phyloP scores from a whole-genome alignment of 78 protist species.

The Diacronema lutheri region DNA sequence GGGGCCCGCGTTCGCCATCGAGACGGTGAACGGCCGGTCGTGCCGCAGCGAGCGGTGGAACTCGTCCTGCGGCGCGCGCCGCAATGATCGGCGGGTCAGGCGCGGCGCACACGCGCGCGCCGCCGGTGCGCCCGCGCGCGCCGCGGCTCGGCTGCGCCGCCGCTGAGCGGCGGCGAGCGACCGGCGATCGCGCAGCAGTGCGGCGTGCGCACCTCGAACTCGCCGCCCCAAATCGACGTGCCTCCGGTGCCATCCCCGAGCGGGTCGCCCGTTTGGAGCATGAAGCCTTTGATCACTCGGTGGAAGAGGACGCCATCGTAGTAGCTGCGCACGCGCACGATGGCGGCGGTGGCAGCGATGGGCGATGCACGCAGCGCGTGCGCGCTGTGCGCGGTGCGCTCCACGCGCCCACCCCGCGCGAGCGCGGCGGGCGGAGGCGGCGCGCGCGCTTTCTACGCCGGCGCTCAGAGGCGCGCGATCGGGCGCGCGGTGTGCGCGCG shows the following conservation, averaged over 20 bases:
- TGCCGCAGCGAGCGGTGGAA: conserved; percentile 72
- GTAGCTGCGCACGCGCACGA: conserved; percentile 57
- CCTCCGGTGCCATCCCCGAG: conserved; percentile 80
- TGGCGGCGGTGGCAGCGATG: not conserved
- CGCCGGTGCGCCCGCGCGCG: not conserved
- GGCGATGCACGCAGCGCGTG: no score
- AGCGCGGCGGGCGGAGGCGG: no score
- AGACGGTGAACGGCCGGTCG: conserved; percentile 42
- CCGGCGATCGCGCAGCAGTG: not conserved
- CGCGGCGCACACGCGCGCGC: not conserved
- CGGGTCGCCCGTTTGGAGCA: conserved; percentile 97
- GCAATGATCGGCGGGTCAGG: no score
- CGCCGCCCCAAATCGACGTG: conserved; percentile 84
- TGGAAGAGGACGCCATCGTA: conserved; percentile 63
- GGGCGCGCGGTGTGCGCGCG: no score
- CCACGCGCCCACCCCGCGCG: no score
- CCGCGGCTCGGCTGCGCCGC: not conserved
- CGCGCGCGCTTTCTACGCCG: no score
- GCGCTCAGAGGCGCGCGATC: no score
- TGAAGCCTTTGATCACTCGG: conserved; percentile 82
- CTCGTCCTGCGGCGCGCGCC: conserved; percentile 88
- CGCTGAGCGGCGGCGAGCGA: not conserved
- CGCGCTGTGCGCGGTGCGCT: no score
- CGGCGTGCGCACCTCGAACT: conserved; percentile 82
- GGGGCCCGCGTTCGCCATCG: conserved; percentile 93